Evolutionary conservation across 768 basidiomycete species (phyloP).

Genomic region (Mycena kentingensis): DNA sequence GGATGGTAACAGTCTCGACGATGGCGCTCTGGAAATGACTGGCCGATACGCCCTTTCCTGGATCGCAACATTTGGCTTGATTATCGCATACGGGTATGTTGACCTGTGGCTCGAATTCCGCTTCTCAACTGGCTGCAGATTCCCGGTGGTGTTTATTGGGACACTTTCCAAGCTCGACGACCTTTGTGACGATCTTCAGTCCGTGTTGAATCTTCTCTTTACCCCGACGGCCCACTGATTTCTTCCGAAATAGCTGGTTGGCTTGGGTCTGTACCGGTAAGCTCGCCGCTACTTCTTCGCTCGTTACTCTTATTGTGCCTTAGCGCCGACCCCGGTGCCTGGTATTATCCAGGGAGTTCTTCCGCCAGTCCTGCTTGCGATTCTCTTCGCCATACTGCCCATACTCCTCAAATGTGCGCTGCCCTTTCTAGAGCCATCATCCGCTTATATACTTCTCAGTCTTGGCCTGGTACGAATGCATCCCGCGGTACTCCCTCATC

Average conservation of each 20-base stretch:
- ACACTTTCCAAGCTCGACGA: constrained; percentile 59
- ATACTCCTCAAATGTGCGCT: constrained; percentile 54
- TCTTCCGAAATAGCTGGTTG: constrained; percentile 47
- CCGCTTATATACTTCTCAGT: constrained; percentile 30
- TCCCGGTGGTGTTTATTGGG: constrained; percentile 69
- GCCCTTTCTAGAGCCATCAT: neutral
- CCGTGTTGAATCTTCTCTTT: too few relatives aligned
- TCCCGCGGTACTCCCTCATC: constrained; percentile 67
- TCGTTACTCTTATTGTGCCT: neutral
- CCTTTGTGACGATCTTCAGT: constrained; percentile 51
- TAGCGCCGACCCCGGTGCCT: constrained; percentile 38
- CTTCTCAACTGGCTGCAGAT: too few relatives aligned
- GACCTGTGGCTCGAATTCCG: too few relatives aligned
- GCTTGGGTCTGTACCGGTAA: constrained; percentile 52
- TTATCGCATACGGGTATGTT: constrained; percentile 64
- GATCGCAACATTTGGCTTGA: constrained; percentile 57
- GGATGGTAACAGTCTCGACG: constrained; percentile 37
- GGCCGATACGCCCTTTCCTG: constrained; percentile 57
- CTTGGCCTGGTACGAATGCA: constrained; percentile 70
- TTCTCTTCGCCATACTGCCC: constrained; percentile 64
- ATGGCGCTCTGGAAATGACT: constrained; percentile 53
- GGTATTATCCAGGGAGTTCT: constrained; percentile 69
- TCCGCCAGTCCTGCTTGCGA: constrained; percentile 63
- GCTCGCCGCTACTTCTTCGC: neutral
- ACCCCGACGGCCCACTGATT: neutral